Base-by-base conservation (phyloP, 1,284 basidiomycete species). In the Pseudozyma sp. region DNA sequence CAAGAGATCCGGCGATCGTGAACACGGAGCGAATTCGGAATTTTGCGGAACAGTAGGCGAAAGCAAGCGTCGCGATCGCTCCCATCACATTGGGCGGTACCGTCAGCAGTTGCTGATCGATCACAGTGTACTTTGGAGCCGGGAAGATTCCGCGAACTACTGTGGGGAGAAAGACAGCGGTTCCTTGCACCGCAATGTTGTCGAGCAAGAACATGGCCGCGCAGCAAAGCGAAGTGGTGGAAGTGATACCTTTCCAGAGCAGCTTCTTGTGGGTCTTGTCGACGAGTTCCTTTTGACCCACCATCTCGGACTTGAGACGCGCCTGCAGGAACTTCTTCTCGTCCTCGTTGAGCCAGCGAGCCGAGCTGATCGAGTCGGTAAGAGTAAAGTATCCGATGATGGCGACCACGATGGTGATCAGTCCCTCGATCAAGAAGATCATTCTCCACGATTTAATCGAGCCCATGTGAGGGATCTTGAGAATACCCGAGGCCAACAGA, bases 361-460 rank as follows among this genome's bases (percentile, higher is more conserved):
- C 86, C 4, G 73, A 77, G 8, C 60, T 68, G 13, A 85, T 85
- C 31, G 79, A 74, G 58, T 85, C 81, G 2, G 82, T 78, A 31
- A 86, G 60, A 16, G 84, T 55, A 53, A 85, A 79, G 44, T 69
- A 86, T 2, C 76, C 74, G 13, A 81, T 44, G 46, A 84, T 44
- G 17, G 75, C 84, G 16, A 86, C 59, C 5, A 71, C 77, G 29
- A 82, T 82, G 2, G 85, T 84, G 54, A 85, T 82, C 48, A 85
- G 59, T 2, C 85, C 85, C 49, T 86, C 85, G 24, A 84, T 64
- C n/a, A 85, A 59, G 70, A 85, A 85, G 59, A 85, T 85, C 54
- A 73, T 77, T 37, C 83, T 75, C 85, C 85, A 86, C 4, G 67
- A 68, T 49, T 50, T 62, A 1, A 77, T 75, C 40, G 39, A 54